A percentile compares a stretch with the other conserved stretches of the same genome.
These are phyloP conservation scores for Canavalia ensiformis DNA, from an alignment of 306 rosid species.

Conservation along the genomic window DNA sequence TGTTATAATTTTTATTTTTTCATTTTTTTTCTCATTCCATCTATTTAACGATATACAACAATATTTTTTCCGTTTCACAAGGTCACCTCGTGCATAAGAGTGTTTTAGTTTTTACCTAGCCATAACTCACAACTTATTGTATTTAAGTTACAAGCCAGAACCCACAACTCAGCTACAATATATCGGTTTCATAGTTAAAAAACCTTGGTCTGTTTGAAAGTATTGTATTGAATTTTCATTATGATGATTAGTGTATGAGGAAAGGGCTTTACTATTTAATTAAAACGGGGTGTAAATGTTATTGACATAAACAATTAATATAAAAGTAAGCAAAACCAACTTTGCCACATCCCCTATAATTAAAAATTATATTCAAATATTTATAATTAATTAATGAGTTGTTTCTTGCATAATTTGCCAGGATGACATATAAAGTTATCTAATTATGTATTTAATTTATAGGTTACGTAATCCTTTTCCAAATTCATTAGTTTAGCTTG, in stretches of 20 bases:
- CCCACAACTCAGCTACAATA: not conserved
- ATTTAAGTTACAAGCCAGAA: conserved; percentile 9
- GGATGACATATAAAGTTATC: not conserved
- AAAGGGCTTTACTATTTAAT: not conserved
- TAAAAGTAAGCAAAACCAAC: conserved; percentile 11
- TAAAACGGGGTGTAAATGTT: not conserved
- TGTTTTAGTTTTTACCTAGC: too few relatives aligned
- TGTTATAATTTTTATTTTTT: too few relatives aligned
- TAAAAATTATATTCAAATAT: not conserved
- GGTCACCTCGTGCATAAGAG: too few relatives aligned
- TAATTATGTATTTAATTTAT: not conserved
- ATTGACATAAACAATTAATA: not conserved
- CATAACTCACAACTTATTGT: conserved; percentile 11
- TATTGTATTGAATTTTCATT: not conserved
- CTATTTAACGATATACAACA: too few relatives aligned
- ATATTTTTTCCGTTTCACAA: too few relatives aligned
- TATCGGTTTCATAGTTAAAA: not conserved
- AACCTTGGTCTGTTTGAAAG: not conserved
- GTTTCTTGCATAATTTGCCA: not conserved
- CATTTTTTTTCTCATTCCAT: too few relatives aligned
- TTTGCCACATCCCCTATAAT: not conserved
- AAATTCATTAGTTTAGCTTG: not conserved
- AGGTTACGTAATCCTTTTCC: conserved; percentile 25
- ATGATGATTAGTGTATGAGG: not conserved
- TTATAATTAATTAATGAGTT: conserved; percentile 1